Conservation (phyloP, 225 moss, liverwort and hornwort species). For the Physcomitrium patens region DNA sequence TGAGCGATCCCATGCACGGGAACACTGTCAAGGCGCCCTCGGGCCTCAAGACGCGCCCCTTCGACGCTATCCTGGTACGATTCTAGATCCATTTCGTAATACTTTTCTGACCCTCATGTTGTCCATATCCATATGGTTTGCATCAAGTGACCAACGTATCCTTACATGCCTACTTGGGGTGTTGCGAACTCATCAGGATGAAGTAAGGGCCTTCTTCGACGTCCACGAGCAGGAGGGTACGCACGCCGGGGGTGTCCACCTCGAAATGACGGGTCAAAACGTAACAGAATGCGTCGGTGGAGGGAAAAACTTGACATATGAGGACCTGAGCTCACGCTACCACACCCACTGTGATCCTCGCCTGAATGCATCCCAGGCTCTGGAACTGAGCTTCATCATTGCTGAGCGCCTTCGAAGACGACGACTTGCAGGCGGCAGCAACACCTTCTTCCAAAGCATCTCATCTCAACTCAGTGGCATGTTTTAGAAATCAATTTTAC, state of each 20-base stretch:
- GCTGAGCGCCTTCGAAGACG: slow-evolving; percentile 75
- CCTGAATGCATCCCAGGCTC: slow-evolving; percentile 77
- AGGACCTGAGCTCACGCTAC: slow-evolving; percentile 83
- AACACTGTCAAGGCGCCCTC: slow-evolving; percentile 83
- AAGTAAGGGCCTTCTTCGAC: slow-evolving; percentile 76
- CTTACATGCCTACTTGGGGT: not conserved
- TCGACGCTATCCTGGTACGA: slow-evolving; percentile 74
- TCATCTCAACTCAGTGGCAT: slow-evolving; percentile 33
- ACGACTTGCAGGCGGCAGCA: slow-evolving; percentile 38
- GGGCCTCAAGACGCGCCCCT: slow-evolving; percentile 77
- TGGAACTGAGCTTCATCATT: slow-evolving; percentile 79
- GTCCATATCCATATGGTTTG: not conserved
- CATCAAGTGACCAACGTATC: not conserved
- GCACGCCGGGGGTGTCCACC: slow-evolving; percentile 75
- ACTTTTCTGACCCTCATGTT: not conserved
- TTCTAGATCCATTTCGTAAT: not conserved
- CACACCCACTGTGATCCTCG: slow-evolving; percentile 87
- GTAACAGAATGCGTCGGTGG: slow-evolving; percentile 85
- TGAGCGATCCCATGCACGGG: slow-evolving; percentile 87
- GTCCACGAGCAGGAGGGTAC: slow-evolving; percentile 76
- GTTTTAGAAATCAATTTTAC: slow-evolving; percentile 2
- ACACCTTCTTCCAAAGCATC: slow-evolving; percentile 34
- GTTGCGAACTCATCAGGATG: slow-evolving; percentile 46
- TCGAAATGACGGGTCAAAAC: slow-evolving; percentile 85
- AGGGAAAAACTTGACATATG: slow-evolving; percentile 57